Conservation (phyloP, 192 early-diverging fungal species). For the Entomortierella chlamydospora region DNA sequence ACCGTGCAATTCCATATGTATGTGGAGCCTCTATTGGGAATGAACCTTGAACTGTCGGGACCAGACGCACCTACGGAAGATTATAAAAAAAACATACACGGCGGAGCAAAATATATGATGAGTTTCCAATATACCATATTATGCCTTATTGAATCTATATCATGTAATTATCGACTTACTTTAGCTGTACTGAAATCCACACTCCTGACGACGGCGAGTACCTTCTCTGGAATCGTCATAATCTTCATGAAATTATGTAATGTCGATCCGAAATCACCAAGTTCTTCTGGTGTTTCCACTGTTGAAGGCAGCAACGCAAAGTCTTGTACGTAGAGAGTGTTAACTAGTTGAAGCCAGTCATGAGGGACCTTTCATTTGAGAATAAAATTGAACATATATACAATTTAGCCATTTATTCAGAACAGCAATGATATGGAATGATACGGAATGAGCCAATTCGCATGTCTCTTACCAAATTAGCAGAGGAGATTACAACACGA, state of each 20-base stretch:
- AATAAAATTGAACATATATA: background rate
- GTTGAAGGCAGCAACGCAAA: slow-evolving; percentile 48
- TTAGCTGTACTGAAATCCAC: slow-evolving; percentile 66
- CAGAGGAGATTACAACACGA: slow-evolving; percentile 69
- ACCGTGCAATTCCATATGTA: slow-evolving; percentile 62
- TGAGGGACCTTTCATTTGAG: slow-evolving; percentile 33
- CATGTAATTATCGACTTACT: slow-evolving; percentile 19
- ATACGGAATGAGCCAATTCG: no score
- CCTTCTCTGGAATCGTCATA: slow-evolving; percentile 63
- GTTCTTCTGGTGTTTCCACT: background rate
- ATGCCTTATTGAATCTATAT: background rate
- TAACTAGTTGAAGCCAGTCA: slow-evolving; percentile 71
- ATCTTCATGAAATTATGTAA: slow-evolving; percentile 58
- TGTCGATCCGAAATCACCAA: slow-evolving; percentile 59
- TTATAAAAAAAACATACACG: background rate
- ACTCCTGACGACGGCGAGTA: slow-evolving; percentile 49
- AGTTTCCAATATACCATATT: no score
- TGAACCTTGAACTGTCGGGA: slow-evolving; percentile 65
- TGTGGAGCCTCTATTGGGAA: slow-evolving; percentile 41
- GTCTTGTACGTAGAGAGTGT: slow-evolving; percentile 76
- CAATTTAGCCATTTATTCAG: no score
- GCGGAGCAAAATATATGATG: no score
- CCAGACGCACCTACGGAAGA: slow-evolving; percentile 53
- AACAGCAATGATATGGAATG: no score
- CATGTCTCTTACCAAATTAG: slow-evolving; percentile 63